These are phyloP conservation scores for Alternaria dauci DNA, from an alignment of 2,329 filamentous ascomycete species.

Conservation along the genomic window DNA sequence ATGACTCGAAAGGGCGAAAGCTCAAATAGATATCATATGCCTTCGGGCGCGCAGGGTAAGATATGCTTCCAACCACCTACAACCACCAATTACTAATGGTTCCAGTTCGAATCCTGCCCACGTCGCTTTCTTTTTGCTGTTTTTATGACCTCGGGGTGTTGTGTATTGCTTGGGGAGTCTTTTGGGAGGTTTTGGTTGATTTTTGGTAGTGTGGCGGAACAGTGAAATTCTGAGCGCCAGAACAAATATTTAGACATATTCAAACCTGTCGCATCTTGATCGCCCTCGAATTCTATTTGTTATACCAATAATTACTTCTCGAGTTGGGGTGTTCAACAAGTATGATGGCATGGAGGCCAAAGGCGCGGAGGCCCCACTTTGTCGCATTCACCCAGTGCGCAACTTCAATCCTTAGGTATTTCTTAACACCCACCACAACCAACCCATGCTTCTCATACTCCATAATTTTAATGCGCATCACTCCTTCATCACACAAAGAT, in stretches of 20 bases:
- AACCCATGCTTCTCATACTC: rapidly evolving
- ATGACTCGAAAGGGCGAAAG: constrained; percentile 28
- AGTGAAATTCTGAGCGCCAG: not conserved
- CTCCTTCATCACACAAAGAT: rapidly evolving
- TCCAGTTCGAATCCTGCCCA: not conserved
- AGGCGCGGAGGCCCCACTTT: not conserved
- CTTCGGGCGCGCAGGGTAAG: not conserved
- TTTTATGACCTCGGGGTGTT: not conserved
- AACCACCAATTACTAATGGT: too few species aligned
- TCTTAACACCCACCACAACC: not conserved
- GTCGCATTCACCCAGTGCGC: not conserved
- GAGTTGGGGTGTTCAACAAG: not conserved
- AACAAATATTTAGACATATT: not conserved
- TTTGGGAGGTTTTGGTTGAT: not conserved
- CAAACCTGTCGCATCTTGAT: not conserved
- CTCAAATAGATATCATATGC: constrained; percentile 25
- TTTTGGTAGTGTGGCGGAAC: not conserved
- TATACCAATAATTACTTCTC: not conserved
- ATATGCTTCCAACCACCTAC: too few species aligned
- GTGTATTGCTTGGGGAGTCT: not conserved
- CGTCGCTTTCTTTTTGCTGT: not conserved
- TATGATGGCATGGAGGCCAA: not conserved
- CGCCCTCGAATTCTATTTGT: not conserved
- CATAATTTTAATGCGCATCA: not conserved
- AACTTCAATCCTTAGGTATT: not conserved